These are phyloP conservation scores for Colletotrichum australisinense DNA, from an alignment of 2,329 filamentous ascomycete genomes.

Conservation along the genomic window DNA sequence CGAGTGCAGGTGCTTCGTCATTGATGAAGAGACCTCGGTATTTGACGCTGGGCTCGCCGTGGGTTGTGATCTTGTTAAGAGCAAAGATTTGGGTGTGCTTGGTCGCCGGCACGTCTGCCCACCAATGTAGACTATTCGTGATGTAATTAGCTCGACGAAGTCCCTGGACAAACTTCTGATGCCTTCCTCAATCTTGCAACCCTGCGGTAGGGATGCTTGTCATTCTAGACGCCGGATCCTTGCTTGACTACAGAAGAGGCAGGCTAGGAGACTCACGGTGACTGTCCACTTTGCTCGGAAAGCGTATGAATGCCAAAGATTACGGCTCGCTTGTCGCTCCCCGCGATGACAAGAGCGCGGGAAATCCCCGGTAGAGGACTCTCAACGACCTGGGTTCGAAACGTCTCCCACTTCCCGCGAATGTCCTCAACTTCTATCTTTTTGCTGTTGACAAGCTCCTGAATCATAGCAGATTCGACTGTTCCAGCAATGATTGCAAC, in stretches of 20 bases:
- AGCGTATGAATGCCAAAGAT: constrained; percentile 71
- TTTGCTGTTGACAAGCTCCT: constrained; percentile 29
- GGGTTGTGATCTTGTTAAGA: constrained; percentile 41
- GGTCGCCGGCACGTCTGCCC: constrained; percentile 66
- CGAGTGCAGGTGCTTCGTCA: constrained; percentile 53
- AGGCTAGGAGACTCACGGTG: constrained; percentile 49
- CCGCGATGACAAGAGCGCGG: constrained; percentile 65
- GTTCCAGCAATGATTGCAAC: constrained; percentile 23
- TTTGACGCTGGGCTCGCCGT: constrained; percentile 66
- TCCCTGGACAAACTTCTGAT: too few relatives aligned
- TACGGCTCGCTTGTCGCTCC: constrained; percentile 68
- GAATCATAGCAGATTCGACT: constrained; percentile 38
- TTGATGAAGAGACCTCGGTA: constrained; percentile 73
- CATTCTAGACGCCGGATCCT: not conserved
- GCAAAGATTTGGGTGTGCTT: constrained; percentile 61
- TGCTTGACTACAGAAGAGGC: too few relatives aligned
- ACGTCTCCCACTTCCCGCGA: constrained; percentile 66
- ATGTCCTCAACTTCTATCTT: constrained; percentile 40
- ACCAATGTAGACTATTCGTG: constrained; percentile 63
- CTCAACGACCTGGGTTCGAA: constrained; percentile 58
- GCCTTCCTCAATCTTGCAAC: not conserved
- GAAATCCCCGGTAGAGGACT: constrained; percentile 54
- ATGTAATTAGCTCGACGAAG: not conserved
- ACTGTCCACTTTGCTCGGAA: constrained; percentile 71
- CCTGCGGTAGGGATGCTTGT: not conserved